Evolutionary conservation across 129 eudicot genomes (phyloP), one percentile per base, ranked within the genome.

Genomic region (Centrapalus pauciflorus): DNA sequence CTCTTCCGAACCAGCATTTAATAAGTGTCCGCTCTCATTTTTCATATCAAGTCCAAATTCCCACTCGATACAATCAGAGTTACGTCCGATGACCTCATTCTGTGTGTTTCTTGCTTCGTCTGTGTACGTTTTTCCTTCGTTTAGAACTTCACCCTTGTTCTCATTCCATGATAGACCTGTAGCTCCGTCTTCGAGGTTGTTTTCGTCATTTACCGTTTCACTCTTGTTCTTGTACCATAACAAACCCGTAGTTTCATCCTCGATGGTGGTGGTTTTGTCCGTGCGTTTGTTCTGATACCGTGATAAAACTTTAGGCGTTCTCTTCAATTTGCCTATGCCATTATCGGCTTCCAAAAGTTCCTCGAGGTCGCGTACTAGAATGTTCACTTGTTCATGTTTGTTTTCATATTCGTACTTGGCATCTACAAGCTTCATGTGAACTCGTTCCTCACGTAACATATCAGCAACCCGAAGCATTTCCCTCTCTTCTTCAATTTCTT

Each of bases 391-490:
- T 12, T 84, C 86, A 40, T 81, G 87, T 76, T 88, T 92, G 72
- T 88, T 95, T 71, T 91, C 96, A 2, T 84, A 91, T 46, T 91
- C 82, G 26, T 85, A 52, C 77, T 82, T 91, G n/a, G 98, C 98
- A n/a, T 91, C 98, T 0, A 76, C 55, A 21, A 91, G 98, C 81
- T 91, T 91, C 96, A 91, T 91, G 35, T 87, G 96, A 4, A 91
- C 95, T 35, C 98, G 77, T 67, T 91, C 98, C 71, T 91, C 96
- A 0, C 98, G 88, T 35, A 88, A 35, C 9, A 85, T 68, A 72
- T 91, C 98, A 4, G 98, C 98, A 19, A 91, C 51, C n/a, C 87
- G 98, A 46, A 91, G 87, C 96, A 91, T 91, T 77, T 91, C 90
- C 62, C 96, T 69, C 74, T 92, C 98, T 60, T 83, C 84, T 49